Base-by-base conservation (phyloP, 129 eudicot genomes). In the Solidago caesia region DNA sequence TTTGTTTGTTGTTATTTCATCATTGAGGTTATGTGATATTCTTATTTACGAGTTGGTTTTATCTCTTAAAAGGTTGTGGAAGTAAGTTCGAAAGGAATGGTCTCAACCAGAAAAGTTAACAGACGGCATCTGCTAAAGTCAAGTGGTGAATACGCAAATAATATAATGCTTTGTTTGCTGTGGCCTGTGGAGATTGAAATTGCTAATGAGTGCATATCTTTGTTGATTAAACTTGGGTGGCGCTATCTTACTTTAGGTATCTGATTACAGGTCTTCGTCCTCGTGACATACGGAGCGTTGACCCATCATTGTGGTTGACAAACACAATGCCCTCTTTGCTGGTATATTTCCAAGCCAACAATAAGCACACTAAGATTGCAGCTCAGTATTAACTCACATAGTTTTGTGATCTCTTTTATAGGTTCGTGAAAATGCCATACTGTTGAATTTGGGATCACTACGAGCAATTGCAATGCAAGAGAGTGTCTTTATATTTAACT, bases 391-490 rank as follows among this genome's bases (percentile, higher is more conserved):
- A 61, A 75, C 58, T 16, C 14, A 44, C n/a, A 13, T 47, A 25
- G 2, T 55, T 75, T 70, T 81, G 58, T 74, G 63, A 11, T 75
- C 27, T 61, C 64, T 73, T 64, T 57, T 29, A 15, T 74, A 95
- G 99, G 94, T 95, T 59, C 97, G 99, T 57, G 99, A 95, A 68
- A 84, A 91, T 84, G 97, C 97, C 64, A 91, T 95, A 71, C 79
- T 95, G 41, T 71, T 95, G 87, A 95, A 91, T 86, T 81, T 95
- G 86, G 99, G 97, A 43, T 85, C 97, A 2, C 80, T 91, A 55
- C 85, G 97, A 41, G 99, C 99, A 67, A 95, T 95, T 74, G 96
- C 85, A 74, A 95, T 95, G 99, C 96, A 89, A 82, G 96, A 91
- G 52, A 47, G 92, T 51, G 99, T 91, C 79, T 83, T 91, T 33